Percentiles rank a stretch among this genome's conserved stretches.
These are phyloP conservation scores for Chlorociboria aeruginascens DNA, from an alignment of 495 filamentous ascomycete species.

Conservation along the genomic window DNA sequence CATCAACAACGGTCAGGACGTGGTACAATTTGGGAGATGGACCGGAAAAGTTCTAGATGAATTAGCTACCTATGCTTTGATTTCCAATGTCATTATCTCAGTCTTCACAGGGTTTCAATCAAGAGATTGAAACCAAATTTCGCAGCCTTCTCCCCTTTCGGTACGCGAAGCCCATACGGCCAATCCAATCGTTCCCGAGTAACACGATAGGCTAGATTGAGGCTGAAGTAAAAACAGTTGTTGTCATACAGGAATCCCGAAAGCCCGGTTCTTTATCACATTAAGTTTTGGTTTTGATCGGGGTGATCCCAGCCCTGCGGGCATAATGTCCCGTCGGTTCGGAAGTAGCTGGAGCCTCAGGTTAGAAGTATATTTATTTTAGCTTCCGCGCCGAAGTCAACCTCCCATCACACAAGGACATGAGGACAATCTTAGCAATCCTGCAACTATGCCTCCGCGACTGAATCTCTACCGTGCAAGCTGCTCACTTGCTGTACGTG, in stretches of 20 bases:
- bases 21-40: not conserved
- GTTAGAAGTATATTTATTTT: not conserved
- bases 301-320: too few species aligned
- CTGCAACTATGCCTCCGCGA: constrained; percentile 35
- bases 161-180: too few species aligned
- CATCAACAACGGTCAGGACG: too few species aligned
- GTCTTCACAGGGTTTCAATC: not conserved
- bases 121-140: too few species aligned
- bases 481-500: constrained; percentile 32
- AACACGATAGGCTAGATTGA: too few species aligned
- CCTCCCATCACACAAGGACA: not conserved
- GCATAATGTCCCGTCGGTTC: too few species aligned
- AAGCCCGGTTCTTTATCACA: not conserved
- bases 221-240: too few species aligned
- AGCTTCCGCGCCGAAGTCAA: too few species aligned
- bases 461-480: constrained; percentile 31
- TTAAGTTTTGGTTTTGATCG: too few species aligned
- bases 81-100: not conserved
- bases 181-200: too few species aligned
- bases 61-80: not conserved
- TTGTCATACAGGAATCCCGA: not conserved
- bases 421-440: not conserved
- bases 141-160: too few species aligned
- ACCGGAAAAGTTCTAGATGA: constrained; percentile 13
- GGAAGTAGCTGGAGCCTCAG: not conserved